Evolutionary conservation across 2,329 filamentous ascomycete genomes (phyloP).

Genomic region (Paraconiothyrium brasiliense): DNA sequence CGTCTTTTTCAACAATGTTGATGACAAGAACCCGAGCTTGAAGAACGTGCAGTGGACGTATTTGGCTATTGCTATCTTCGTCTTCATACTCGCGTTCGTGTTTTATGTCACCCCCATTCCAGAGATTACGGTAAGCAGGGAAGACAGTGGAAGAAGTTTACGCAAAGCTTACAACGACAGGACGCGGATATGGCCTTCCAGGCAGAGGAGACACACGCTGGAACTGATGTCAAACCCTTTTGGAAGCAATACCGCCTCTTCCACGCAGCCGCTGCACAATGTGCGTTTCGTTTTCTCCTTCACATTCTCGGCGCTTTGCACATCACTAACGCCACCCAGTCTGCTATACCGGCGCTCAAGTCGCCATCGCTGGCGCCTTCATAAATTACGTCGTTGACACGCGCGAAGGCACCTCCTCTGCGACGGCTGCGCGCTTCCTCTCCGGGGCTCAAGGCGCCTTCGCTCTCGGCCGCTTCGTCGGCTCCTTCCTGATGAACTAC

Average conservation of each 20-base stretch:
- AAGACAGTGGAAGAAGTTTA: not conserved
- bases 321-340: slow-evolving; percentile 44
- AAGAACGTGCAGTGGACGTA: slow-evolving; percentile 72
- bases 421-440: slow-evolving; percentile 72
- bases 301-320: not conserved
- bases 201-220: slow-evolving; percentile 48
- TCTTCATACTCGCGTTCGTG: slow-evolving; percentile 64
- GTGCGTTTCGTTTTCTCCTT: not conserved
- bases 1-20: slow-evolving; percentile 68
- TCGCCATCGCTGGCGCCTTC: slow-evolving; percentile 58
- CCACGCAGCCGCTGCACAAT: slow-evolving; percentile 78
- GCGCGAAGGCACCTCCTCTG: slow-evolving; percentile 49
- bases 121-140: slow-evolving; percentile 59
- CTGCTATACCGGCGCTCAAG: slow-evolving; percentile 80
- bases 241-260: slow-evolving; percentile 74
- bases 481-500: slow-evolving; percentile 72
- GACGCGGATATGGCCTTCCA: slow-evolving; percentile 66
- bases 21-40: slow-evolving; percentile 60
- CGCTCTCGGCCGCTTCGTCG: slow-evolving; percentile 75
- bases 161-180: slow-evolving; percentile 9
- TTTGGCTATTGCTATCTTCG: slow-evolving; percentile 69
- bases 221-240: slow-evolving; percentile 60
- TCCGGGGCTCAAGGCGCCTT: slow-evolving; percentile 79
- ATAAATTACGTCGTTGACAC: slow-evolving; percentile 62
- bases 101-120: slow-evolving; percentile 67